These are phyloP conservation scores for Glonium stellatum DNA, from an alignment of 495 filamentous ascomycete genomes.

Conservation along the genomic window DNA sequence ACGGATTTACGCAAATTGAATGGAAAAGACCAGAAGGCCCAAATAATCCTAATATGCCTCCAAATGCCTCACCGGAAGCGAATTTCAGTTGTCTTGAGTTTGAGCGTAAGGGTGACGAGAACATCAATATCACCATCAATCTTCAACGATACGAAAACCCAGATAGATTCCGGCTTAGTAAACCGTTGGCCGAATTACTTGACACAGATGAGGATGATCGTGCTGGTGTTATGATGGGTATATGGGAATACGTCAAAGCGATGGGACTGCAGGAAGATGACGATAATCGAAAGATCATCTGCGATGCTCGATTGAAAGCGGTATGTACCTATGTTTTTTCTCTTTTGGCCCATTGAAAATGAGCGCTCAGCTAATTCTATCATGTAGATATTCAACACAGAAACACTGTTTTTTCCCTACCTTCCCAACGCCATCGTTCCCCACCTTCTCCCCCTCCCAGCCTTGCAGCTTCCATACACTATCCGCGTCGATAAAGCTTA, in stretches of 20 bases:
- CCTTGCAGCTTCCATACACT: conserved; percentile 80
- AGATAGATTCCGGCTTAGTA: conserved; percentile 73
- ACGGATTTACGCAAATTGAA: conserved; percentile 55
- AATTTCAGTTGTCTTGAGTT: conserved; percentile 92
- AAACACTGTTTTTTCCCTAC: conserved; percentile 81
- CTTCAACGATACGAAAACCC: conserved; percentile 77
- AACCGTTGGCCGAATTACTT: conserved; percentile 72
- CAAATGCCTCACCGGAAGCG: conserved; percentile 38
- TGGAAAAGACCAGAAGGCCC: conserved; percentile 60
- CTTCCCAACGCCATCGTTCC: conserved; percentile 67
- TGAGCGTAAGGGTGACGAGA: conserved; percentile 85
- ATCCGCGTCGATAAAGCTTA: conserved; percentile 88
- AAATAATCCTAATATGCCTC: conserved; percentile 26
- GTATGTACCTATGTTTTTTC: conserved; percentile 43
- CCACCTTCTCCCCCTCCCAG: conserved; percentile 72
- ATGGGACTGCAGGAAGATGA: conserved; percentile 87
- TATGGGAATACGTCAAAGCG: conserved; percentile 91
- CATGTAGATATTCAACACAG: conserved; percentile 65
- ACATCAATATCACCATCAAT: conserved; percentile 84
- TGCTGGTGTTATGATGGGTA: conserved; percentile 74
- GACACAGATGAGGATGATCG: conserved; percentile 83
- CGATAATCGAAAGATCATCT: conserved; percentile 83
- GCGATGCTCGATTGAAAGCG: conserved; percentile 70
- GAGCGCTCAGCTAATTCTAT: not conserved
- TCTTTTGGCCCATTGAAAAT: not conserved